Conservation (phyloP, 768 basidiomycete genomes). For the Steccherinum ochraceum region DNA sequence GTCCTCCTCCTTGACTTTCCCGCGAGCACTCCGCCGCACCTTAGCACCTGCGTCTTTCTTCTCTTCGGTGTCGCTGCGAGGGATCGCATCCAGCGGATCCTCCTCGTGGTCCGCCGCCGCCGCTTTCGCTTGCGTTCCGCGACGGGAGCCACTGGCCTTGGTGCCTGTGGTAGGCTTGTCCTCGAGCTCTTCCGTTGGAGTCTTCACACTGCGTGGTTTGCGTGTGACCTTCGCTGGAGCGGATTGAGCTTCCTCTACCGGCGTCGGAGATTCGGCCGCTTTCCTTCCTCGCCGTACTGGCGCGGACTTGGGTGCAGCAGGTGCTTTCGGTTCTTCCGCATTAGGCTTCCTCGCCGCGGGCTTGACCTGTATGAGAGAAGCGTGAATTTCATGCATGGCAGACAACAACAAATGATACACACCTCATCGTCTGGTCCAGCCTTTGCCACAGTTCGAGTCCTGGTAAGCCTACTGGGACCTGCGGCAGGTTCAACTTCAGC, state of each 20-base stretch:
- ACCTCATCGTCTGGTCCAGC: too few species aligned
- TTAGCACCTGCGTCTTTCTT: slow-evolving; percentile 9
- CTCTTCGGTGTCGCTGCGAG: slow-evolving; percentile 9
- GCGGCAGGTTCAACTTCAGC: slow-evolving; percentile 6
- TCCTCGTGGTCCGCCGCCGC: slow-evolving; percentile 9
- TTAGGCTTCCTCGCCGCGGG: too few species aligned
- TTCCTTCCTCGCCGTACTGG: slow-evolving; percentile 20
- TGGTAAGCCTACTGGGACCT: neutral
- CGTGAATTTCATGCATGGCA: too few species aligned
- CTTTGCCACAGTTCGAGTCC: neutral
- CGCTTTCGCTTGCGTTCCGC: slow-evolving; percentile 7
- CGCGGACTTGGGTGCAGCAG: neutral
- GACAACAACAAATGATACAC: too few species aligned
- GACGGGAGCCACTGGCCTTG: neutral
- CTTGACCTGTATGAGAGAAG: too few species aligned
- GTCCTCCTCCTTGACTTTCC: slow-evolving; percentile 13
- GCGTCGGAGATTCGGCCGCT: slow-evolving; percentile 13
- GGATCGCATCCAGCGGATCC: slow-evolving; percentile 16
- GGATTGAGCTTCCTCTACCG: slow-evolving; percentile 1
- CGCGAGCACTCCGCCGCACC: slow-evolving; percentile 15
- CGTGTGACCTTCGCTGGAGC: slow-evolving; percentile 12
- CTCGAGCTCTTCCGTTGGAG: slow-evolving; percentile 6
- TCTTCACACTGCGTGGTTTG: slow-evolving; percentile 13
- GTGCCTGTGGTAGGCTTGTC: slow-evolving; percentile 1
- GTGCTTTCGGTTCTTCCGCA: too few species aligned